Conservation (phyloP, 208 protist species). For the Acanthamoeba triangularis region DNA sequence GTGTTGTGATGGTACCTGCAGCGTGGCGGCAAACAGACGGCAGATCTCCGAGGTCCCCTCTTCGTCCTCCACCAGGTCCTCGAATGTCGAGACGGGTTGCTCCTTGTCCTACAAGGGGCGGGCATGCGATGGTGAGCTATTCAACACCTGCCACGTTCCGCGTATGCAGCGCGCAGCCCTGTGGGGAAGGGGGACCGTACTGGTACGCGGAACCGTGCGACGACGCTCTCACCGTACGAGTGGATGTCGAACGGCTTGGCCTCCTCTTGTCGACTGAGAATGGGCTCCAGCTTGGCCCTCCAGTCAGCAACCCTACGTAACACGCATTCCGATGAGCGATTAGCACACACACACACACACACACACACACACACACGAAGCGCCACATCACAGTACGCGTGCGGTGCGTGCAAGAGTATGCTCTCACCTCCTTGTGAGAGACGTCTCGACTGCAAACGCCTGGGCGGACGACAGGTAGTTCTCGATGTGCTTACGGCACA, state of each 20-base stretch:
- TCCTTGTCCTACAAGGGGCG: constrained; percentile 8
- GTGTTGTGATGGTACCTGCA: background rate
- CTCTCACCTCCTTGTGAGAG: constrained; percentile 1
- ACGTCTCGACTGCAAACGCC: constrained; percentile 64
- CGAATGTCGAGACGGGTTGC: constrained; percentile 30
- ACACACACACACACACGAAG: no score
- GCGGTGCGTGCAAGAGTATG: no score
- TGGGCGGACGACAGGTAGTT: constrained; percentile 79
- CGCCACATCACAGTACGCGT: background rate
- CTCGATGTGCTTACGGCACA: constrained; percentile 80
- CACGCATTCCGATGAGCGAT: background rate
- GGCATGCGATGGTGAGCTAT: no score
- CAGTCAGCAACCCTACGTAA: constrained; percentile 79
- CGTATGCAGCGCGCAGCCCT: background rate
- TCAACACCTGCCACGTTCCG: background rate
- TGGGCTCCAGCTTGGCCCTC: constrained; percentile 81
- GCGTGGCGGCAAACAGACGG: constrained; percentile 63
- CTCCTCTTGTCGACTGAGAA: constrained; percentile 77
- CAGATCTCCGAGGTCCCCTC: constrained; percentile 65
- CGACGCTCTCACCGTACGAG: constrained; percentile 74
- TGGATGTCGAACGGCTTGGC: constrained; percentile 83
- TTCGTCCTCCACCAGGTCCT: constrained; percentile 35
- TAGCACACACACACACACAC: no score
- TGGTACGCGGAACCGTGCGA: constrained; percentile 54
- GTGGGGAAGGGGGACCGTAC: background rate